Evolutionary conservation across 768 basidiomycete genomes (phyloP), one percentile per base, ranked within the genome.

Genomic region (Tulasnella calospora): DNA sequence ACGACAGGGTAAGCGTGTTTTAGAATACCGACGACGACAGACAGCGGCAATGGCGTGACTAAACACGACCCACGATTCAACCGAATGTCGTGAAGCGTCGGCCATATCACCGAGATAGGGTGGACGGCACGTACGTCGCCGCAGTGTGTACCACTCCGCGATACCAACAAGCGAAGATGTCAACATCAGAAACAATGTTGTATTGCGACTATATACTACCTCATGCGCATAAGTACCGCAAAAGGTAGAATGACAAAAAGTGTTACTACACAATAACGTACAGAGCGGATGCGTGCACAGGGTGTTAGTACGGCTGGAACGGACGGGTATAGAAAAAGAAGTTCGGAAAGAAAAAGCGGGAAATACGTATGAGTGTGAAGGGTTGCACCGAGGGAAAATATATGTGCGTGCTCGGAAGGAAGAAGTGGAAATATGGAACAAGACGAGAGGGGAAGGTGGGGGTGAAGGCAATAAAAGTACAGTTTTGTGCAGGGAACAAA

Each of bases 181-280:
- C 10, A 19, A 23, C 57, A 61, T 27, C 19, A 30, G n/a, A n/a
- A n/a, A n/a, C 23, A 30, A 61, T n/a, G 57, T 47, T 47, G 46
- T 47, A 27, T 27, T 27, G 23, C 13, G 40, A 40, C 13, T 55
- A 27, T 17, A 61, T 30, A 61, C 30, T 61, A 30, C 23, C 10
- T 23, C 57, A 4, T 30, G 57, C 55, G 55, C n/a, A 27, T 0
- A 55, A 27, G 17, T 17, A 8, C 21, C 51, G n/a, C 51, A 17
- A 55, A 19, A 55, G n/a, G 51, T 21, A 55, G n/a, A 19, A 55
- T 40, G 40, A 40, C 40, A 61, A 61, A 21, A 23, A 30, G 13
- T 61, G 57, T 61, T 61, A 61, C 57, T 61, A 61, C 57, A 61
- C 57, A 61, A 61, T 61, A 61, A 61, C 57, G 57, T 61, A 61